These are phyloP conservation scores for Pulveroboletus sp. DNA, from an alignment of 768 basidiomycete species.

Conservation along the genomic window DNA sequence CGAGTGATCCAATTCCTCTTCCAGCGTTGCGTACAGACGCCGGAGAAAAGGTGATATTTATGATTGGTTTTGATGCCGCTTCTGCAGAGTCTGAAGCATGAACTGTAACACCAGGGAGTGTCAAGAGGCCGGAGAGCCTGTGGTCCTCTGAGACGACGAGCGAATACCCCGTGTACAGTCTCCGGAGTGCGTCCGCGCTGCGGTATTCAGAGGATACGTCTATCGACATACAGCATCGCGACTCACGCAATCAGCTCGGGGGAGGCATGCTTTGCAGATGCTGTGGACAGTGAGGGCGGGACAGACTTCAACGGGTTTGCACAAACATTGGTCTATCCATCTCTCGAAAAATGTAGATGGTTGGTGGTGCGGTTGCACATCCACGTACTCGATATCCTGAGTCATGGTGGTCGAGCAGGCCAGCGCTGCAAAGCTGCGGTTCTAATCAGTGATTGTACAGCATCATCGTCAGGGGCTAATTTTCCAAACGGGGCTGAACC, in stretches of 20 bases:
- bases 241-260: slow-evolving; percentile 48
- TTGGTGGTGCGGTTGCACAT: slow-evolving; percentile 13
- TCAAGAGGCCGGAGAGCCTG: slow-evolving; percentile 45
- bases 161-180: slow-evolving; percentile 60
- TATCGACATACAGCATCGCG: slow-evolving; percentile 1
- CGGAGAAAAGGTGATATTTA: slow-evolving; percentile 47
- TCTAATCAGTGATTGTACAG: slow-evolving; percentile 8
- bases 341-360: slow-evolving; percentile 43
- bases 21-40: slow-evolving; percentile 39
- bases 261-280: slow-evolving; percentile 50
- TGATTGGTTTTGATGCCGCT: slow-evolving; percentile 46
- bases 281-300: slow-evolving; percentile 25
- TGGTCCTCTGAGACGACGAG: slow-evolving; percentile 51
- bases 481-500: slow-evolving; percentile 3
- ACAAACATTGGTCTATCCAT: slow-evolving; percentile 53
- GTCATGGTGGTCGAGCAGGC: slow-evolving; percentile 9
- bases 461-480: slow-evolving; percentile 18
- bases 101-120: slow-evolving; percentile 47
- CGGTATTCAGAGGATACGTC: background rate
- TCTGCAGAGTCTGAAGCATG: slow-evolving; percentile 48
- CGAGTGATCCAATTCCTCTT: slow-evolving; percentile 49
- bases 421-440: background rate
- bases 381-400: slow-evolving; percentile 26
- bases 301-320: background rate
- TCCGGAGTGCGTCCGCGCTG: slow-evolving; percentile 48